Percentiles rank a stretch among this genome's conserved stretches.
Conservation (phyloP, 129 eudicot genomes). For the Pittosporum tobira region DNA sequence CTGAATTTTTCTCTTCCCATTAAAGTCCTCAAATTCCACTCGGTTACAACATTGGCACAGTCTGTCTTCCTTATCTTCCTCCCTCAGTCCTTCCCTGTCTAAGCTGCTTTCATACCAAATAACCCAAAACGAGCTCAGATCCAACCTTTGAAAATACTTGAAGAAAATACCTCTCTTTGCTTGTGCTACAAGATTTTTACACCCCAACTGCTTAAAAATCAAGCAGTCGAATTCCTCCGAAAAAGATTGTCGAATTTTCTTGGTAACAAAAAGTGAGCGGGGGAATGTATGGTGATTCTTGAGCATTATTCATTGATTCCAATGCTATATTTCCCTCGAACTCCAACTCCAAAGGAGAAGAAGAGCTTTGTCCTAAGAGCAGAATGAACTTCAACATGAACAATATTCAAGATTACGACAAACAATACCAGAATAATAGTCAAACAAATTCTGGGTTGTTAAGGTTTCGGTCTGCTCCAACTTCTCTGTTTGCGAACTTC, state of each 20-base stretch:
- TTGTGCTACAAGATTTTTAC: slow-evolving; percentile 45
- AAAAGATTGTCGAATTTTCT: slow-evolving; percentile 18
- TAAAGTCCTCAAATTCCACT: slow-evolving; percentile 3
- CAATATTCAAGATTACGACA: slow-evolving; percentile 3
- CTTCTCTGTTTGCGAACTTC: slow-evolving; percentile 37
- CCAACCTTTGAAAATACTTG: neutral
- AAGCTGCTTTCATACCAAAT: slow-evolving; percentile 18
- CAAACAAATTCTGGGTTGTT: slow-evolving; percentile 41
- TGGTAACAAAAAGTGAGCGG: slow-evolving; percentile 13
- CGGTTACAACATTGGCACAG: neutral
- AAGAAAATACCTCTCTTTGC: slow-evolving; percentile 19
- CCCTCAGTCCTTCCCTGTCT: too few relatives aligned
- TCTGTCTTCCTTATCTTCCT: slow-evolving; percentile 2
- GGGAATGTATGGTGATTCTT: slow-evolving; percentile 49
- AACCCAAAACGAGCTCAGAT: slow-evolving; percentile 37
- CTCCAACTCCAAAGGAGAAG: neutral
- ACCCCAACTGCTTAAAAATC: slow-evolving; percentile 44
- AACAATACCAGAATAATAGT: neutral
- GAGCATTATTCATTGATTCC: slow-evolving; percentile 37
- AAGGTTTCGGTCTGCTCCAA: slow-evolving; percentile 65
- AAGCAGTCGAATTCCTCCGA: slow-evolving; percentile 27
- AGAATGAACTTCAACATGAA: slow-evolving; percentile 30
- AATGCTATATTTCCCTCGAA: slow-evolving; percentile 26
- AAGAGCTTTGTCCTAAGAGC: neutral
- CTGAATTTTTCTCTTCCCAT: neutral